phyloP scores from a whole-genome alignment of 768 basidiomycete species.

The Punctularia strigosozonata region DNA sequence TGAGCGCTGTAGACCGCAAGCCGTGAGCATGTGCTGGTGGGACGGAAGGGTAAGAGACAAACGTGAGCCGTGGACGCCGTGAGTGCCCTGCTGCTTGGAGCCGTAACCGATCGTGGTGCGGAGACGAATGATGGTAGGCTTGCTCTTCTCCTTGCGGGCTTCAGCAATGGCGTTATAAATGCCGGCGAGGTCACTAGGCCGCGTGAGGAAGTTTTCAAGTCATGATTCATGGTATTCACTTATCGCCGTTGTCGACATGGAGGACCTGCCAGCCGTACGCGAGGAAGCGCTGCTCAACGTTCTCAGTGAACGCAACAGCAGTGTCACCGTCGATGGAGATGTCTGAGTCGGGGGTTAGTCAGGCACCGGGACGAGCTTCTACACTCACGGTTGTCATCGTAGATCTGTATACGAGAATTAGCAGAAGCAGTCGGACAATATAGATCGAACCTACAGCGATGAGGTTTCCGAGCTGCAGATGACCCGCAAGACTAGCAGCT shows the following conservation, averaged over 20 bases:
- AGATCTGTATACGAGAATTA: slow-evolving; percentile 41
- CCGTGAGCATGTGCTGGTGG: slow-evolving; percentile 5
- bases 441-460: slow-evolving; percentile 55
- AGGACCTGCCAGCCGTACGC: slow-evolving; percentile 94
- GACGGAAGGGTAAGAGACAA: slow-evolving; percentile 22
- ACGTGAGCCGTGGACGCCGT: slow-evolving; percentile 92
- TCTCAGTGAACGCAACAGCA: slow-evolving; percentile 85
- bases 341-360: slow-evolving; percentile 32
- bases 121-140: slow-evolving; percentile 81
- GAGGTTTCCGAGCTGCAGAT: slow-evolving; percentile 87
- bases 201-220: slow-evolving; percentile 5
- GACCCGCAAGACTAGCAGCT: slow-evolving; percentile 86
- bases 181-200: slow-evolving; percentile 52
- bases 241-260: slow-evolving; percentile 70
- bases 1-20: slow-evolving; percentile 57
- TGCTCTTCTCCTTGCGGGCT: slow-evolving; percentile 63
- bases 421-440: slow-evolving; percentile 4
- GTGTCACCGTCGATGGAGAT: slow-evolving; percentile 97
- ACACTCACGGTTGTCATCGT: slow-evolving; percentile 87
- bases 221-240: slow-evolving; percentile 23
- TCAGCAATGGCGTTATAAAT: slow-evolving; percentile 74
- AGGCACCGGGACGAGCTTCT: background rate
- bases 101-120: slow-evolving; percentile 91
- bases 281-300: slow-evolving; percentile 79
- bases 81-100: slow-evolving; percentile 86